Evolutionary conservation across 345 rosid species (phyloP), one percentile per base, ranked within the genome.

Genomic region (Gynandropsis gynandra): DNA sequence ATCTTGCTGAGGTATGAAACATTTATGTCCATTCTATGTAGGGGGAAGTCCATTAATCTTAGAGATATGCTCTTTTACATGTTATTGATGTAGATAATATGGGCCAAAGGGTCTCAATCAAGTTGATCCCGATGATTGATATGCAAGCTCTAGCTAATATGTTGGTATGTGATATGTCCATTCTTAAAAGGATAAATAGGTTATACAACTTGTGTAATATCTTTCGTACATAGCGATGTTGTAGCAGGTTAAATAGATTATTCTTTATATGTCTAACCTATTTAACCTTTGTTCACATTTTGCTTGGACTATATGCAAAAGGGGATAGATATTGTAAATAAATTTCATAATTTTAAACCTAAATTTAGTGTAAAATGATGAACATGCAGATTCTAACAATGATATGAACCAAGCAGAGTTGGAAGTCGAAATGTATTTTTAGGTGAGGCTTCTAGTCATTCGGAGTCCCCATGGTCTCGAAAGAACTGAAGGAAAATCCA

Each of bases 71-170:
- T 49, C 24, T 43, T 54, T 27, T 54, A 52, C 54, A 92, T 96
- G 96, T 92, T 10, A 95, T 82, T 43, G 95, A 85, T 64, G 98
- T 92, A 62, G 98, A 87, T 66, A 87, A 87, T 66, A 93, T 92
- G 50, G 78, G 87, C 24, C 96, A 87, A 68, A 83, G 81, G 62
- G 88, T 92, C 49, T 85, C 87, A 6, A 87, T 92, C 60, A 92
- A 85, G 69, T 73, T 92, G 66, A 85, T 87, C 48, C 98, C 97
- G 34, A 79, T 96, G 73, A 79, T 92, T 54, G 98, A 92, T 67
- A 61, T 92, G 60, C 95, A 82, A 68, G 95, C 96, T 19, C 71
- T 92, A 61, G 95, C 98, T 8, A 81, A 70, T 74, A 92, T 87
- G 69, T 52, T 84, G 95, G 98, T 92, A 87, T 46, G 44, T 11